Conservation (phyloP, 176 grass and related monocot species). For the Lolium perenne region DNA sequence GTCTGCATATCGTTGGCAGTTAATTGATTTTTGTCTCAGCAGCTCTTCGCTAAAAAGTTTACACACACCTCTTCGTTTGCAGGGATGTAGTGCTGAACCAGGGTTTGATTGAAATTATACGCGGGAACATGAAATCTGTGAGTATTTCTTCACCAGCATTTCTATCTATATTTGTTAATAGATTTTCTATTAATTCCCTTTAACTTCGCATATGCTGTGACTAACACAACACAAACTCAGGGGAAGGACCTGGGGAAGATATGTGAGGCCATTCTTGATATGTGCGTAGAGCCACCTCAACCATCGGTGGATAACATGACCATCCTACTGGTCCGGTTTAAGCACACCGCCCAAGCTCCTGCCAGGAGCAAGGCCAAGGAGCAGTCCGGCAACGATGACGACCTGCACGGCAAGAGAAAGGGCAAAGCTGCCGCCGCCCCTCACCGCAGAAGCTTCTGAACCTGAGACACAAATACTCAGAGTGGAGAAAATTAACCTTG, state of each 20-base stretch:
- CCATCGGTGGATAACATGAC: conserved; percentile 48
- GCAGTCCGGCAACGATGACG: not conserved
- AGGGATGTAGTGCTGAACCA: conserved; percentile 49
- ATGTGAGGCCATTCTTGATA: conserved; percentile 41
- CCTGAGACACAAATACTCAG: not conserved
- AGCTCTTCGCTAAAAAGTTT: conserved; percentile 30
- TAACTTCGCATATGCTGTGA: conserved; percentile 37
- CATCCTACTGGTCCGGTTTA: conserved; percentile 51
- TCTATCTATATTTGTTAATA: not conserved
- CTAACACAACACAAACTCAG: conserved; percentile 30
- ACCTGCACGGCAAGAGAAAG: not conserved
- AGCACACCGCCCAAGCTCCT: not conserved
- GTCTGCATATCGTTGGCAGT: conserved; percentile 8
- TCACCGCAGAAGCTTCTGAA: conserved; percentile 33
- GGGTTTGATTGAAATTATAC: conserved; percentile 39
- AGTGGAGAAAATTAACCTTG: conserved; percentile 26
- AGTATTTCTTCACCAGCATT: conserved; percentile 1
- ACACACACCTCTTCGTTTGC: not conserved
- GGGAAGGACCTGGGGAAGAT: not conserved
- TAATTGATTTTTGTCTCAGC: not conserved
- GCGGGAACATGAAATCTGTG: not conserved
- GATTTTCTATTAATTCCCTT: not conserved
- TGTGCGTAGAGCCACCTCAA: not conserved
- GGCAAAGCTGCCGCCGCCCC: not conserved
- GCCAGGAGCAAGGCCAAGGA: not conserved